A percentile compares a stretch with the other conserved stretches of the same genome.
Conservation (phyloP, 805 yeast genomes). For the Torulaspora indica region DNA sequence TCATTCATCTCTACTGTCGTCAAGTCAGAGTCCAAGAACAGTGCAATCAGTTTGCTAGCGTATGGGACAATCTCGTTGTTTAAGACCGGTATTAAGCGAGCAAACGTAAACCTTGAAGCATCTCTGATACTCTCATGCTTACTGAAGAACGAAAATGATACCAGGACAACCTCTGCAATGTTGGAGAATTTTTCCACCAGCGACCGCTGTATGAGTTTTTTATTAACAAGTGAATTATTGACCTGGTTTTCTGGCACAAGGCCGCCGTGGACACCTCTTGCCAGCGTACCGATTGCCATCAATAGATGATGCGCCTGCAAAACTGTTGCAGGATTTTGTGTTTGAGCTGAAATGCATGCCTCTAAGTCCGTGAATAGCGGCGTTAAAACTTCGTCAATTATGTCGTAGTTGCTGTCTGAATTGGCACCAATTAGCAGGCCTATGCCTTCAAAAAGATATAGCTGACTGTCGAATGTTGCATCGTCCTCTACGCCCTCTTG, state of each 20-base stretch:
- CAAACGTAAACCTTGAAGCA: constrained; percentile 79
- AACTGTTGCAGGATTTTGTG: constrained; percentile 43
- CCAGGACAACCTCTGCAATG: constrained; percentile 76
- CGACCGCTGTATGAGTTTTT: constrained; percentile 29
- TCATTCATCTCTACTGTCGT: constrained; percentile 66
- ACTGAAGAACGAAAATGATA: constrained; percentile 72
- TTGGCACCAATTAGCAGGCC: constrained; percentile 66
- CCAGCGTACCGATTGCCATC: constrained; percentile 84
- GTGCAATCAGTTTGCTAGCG: constrained; percentile 65
- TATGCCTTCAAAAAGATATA: constrained; percentile 78
- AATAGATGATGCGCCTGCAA: constrained; percentile 81
- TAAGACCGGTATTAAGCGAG: constrained; percentile 77
- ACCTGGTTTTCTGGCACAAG: constrained; percentile 39
- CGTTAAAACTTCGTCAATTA: constrained; percentile 62
- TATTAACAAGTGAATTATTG: constrained; percentile 36
- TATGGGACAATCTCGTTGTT: constrained; percentile 47
- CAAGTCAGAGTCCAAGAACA: constrained; percentile 54
- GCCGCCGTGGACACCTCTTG: constrained; percentile 69
- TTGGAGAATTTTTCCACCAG: constrained; percentile 50
- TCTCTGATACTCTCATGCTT: constrained; percentile 70
- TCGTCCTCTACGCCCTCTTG: constrained; percentile 45
- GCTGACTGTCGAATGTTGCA: constrained; percentile 68
- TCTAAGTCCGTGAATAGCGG: constrained; percentile 74
- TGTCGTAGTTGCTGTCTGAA: constrained; percentile 38
- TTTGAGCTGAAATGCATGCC: constrained; percentile 49